These are phyloP conservation scores for Vaucheria bursata DNA, from an alignment of 352 stramenopile species.

Conservation along the genomic window DNA sequence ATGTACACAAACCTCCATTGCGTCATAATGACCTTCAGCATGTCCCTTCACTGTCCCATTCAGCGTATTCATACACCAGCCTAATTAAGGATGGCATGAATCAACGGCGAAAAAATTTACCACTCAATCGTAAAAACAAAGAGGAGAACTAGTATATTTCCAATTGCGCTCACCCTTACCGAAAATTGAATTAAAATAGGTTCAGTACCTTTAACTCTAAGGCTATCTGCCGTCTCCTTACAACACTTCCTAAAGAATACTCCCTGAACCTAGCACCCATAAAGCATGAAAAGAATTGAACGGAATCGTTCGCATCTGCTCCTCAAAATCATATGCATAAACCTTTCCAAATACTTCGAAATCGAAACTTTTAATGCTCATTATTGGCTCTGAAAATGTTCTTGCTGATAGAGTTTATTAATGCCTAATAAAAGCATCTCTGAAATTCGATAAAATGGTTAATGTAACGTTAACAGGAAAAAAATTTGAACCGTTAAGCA, in stretches of 20 bases:
- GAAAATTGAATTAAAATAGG: background rate
- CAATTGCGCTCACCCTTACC: background rate
- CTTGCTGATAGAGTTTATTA: no score
- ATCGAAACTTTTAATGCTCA: background rate
- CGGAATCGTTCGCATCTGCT: no score
- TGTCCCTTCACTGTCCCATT: background rate
- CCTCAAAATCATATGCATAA: no score
- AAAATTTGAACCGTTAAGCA: no score
- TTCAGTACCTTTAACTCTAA: background rate
- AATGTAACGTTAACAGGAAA: no score
- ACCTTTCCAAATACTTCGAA: constrained; percentile 1
- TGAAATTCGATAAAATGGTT: no score
- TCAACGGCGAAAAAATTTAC: background rate
- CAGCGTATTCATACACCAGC: constrained; percentile 5
- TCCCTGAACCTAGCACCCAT: constrained; percentile 2
- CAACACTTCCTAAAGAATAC: constrained; percentile 3
- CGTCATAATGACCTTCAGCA: background rate
- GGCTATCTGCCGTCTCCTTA: background rate
- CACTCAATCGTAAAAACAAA: background rate
- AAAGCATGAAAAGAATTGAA: no score
- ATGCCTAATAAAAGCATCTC: no score
- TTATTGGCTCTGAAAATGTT: no score
- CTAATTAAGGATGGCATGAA: background rate
- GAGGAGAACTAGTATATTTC: background rate
- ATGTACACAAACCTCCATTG: background rate